A percentile compares a stretch with the other conserved stretches of the same genome.
Conservation (phyloP, 78 protist species). For the Chrysochromulina parva region DNA sequence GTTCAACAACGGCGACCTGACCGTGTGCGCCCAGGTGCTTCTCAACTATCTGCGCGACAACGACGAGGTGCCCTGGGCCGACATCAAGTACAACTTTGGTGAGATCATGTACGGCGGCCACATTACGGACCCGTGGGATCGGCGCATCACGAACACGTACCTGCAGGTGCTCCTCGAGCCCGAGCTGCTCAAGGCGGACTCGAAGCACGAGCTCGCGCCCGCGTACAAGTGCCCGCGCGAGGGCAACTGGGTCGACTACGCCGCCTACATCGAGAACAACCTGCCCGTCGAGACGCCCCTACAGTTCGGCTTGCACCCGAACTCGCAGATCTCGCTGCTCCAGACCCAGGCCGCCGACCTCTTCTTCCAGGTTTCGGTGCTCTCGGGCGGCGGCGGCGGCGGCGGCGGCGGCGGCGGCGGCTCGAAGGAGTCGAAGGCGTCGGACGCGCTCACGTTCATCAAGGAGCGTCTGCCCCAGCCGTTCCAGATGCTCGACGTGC, state of each 20-base stretch:
- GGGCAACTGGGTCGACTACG: constrained; percentile 46
- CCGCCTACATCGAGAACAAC: constrained; percentile 56
- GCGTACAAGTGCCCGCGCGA: background rate
- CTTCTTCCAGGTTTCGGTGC: constrained; percentile 55
- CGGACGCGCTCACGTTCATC: background rate
- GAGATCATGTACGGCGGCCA: constrained; percentile 95
- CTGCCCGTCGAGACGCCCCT: constrained; percentile 79
- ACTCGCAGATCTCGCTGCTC: constrained; percentile 81
- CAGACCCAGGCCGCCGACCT: constrained; percentile 46
- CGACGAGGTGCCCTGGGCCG: constrained; percentile 80
- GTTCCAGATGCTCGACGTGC: too few relatives aligned
- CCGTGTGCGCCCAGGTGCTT: constrained; percentile 68
- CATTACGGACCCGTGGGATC: constrained; percentile 83
- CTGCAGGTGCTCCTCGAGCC: constrained; percentile 51
- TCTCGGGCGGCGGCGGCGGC: constrained; percentile 55
- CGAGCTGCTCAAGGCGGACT: constrained; percentile 55
- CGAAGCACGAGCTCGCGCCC: constrained; percentile 45
- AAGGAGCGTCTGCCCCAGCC: background rate
- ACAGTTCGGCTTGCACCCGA: constrained; percentile 84
- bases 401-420: background rate
- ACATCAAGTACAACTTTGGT: constrained; percentile 86
- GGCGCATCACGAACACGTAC: constrained; percentile 74
- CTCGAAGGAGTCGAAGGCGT: background rate
- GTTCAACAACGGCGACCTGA: constrained; percentile 85
- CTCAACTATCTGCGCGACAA: constrained; percentile 69